phyloP scores from a whole-genome alignment of 1,284 basidiomycete species.

The Thelephora terrestris region DNA sequence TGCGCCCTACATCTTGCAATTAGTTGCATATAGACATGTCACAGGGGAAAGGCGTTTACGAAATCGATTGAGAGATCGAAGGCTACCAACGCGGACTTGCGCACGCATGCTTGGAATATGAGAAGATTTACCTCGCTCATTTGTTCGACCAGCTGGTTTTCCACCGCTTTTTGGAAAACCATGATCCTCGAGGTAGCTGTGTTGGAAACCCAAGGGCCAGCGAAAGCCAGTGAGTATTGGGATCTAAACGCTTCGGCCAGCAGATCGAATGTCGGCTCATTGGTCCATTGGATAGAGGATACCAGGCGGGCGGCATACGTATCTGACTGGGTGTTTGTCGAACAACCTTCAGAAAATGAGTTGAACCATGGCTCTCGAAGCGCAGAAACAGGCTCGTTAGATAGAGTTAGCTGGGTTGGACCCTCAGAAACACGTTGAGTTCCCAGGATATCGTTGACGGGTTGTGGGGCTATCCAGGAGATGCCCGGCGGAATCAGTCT shows the following conservation, averaged over 20 bases:
- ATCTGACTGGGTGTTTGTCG: neutral
- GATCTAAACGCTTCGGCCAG: neutral
- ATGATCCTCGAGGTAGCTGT: neutral
- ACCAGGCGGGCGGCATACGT: neutral
- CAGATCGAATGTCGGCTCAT: neutral
- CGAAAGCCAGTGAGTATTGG: neutral
- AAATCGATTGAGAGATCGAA: neutral
- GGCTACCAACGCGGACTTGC: neutral
- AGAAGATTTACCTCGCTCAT: too few species aligned
- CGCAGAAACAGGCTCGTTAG: neutral
- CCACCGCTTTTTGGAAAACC: neutral
- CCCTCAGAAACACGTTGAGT: neutral
- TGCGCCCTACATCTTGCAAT: neutral
- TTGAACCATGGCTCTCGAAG: neutral
- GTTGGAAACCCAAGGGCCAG: neutral
- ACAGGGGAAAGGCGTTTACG: neutral
- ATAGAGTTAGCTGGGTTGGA: neutral
- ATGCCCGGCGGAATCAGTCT: neutral
- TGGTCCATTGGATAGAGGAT: neutral
- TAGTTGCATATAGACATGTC: neutral
- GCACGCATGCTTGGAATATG: neutral
- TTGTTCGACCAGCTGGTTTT: neutral
- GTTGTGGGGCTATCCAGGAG: neutral
- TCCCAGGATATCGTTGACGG: neutral
- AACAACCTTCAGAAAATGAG: too few species aligned